These are phyloP conservation scores for Excoecaria cochinchinensis DNA, from an alignment of 345 rosid species.

Conservation along the genomic window DNA sequence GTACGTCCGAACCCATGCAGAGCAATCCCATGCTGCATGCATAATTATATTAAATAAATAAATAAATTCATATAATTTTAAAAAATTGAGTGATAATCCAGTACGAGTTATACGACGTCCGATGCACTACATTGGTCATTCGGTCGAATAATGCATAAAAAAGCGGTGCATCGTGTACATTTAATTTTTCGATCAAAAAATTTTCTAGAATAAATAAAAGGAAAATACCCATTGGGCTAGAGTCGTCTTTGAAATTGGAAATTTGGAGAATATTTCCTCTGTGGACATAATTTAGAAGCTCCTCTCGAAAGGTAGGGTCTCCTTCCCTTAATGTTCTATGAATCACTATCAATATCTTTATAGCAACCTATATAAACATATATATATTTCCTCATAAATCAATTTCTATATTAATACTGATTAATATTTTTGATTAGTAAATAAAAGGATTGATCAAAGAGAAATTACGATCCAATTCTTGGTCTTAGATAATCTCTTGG, in stretches of 20 bases:
- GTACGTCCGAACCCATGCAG: slow-evolving; percentile 90
- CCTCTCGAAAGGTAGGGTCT: slow-evolving; percentile 91
- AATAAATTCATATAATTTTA: neutral
- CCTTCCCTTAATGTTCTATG: slow-evolving; percentile 96
- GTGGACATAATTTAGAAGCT: slow-evolving; percentile 66
- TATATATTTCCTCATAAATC: neutral
- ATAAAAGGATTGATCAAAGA: neutral
- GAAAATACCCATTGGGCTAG: slow-evolving; percentile 73
- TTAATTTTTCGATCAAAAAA: no score
- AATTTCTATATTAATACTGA: neutral
- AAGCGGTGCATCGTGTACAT: no score
- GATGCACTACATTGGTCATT: no score
- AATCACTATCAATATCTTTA: slow-evolving; percentile 87
- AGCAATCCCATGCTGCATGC: slow-evolving; percentile 93
- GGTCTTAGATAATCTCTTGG: slow-evolving; percentile 85
- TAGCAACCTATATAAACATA: slow-evolving; percentile 59
- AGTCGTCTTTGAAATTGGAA: slow-evolving; percentile 91
- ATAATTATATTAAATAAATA: neutral
- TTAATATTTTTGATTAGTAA: neutral
- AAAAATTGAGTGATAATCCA: no score
- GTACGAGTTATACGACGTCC: no score
- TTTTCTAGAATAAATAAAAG: no score
- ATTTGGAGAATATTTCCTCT: slow-evolving; percentile 84
- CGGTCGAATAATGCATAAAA: no score
- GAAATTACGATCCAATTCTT: slow-evolving; percentile 75